A percentile compares a stretch with the other conserved stretches of the same genome.
These are phyloP conservation scores for Paragyromitra xinjiangensis DNA, from an alignment of 495 filamentous ascomycete species.

Conservation along the genomic window DNA sequence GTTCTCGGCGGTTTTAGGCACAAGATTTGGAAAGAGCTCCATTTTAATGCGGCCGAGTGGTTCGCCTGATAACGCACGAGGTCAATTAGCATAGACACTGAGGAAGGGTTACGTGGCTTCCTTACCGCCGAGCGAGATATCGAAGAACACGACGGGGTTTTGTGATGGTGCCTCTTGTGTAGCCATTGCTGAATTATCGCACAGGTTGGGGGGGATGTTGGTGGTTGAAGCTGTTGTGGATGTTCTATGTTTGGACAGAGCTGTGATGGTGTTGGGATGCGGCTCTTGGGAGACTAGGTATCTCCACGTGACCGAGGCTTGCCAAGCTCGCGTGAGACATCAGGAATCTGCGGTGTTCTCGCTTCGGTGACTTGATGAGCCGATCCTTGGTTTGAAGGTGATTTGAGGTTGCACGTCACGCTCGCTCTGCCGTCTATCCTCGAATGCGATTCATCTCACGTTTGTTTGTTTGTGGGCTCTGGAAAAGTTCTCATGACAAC, in stretches of 20 bases:
- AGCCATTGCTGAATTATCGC: constrained; percentile 33
- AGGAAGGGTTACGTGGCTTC: constrained; percentile 30
- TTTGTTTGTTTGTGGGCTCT: constrained; percentile 2
- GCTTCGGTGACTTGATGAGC: neutral
- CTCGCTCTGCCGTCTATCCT: neutral
- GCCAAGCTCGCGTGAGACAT: constrained; percentile 1
- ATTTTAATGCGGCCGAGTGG: constrained; percentile 91
- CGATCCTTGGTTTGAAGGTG: constrained; percentile 6
- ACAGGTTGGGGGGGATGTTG: constrained; percentile 12
- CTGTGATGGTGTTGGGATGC: constrained; percentile 16
- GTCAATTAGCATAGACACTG: constrained; percentile 22
- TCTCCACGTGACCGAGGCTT: constrained; percentile 8
- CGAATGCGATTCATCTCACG: neutral
- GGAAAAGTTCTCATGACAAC: constrained; percentile 3
- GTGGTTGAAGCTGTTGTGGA: constrained; percentile 25
- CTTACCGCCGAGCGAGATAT: constrained; percentile 88
- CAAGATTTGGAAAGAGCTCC: constrained; percentile 85
- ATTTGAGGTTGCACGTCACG: constrained; percentile 10
- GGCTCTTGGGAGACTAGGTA: constrained; percentile 20
- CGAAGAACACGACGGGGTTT: constrained; percentile 79
- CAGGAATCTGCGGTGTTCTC: constrained; percentile 2
- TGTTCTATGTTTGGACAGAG: constrained; percentile 10
- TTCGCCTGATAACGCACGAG: constrained; percentile 68
- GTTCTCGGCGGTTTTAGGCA: constrained; percentile 92
- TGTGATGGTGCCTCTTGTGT: constrained; percentile 26